Evolutionary conservation across 768 basidiomycete species (phyloP).

Genomic region (Ramaria sp.): DNA sequence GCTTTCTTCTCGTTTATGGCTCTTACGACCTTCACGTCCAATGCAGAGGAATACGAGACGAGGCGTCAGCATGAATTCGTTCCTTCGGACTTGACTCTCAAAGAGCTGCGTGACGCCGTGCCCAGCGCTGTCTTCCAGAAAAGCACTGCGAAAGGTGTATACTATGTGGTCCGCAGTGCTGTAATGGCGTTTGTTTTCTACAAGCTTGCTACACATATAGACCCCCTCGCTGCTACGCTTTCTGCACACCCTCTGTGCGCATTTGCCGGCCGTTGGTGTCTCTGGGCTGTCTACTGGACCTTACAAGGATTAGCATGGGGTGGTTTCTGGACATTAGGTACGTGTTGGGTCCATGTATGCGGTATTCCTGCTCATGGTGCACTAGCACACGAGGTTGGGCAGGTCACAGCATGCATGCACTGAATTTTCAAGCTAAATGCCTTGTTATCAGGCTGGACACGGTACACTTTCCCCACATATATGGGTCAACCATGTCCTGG

Average conservation of each 20-base stretch:
- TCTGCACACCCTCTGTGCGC: not conserved
- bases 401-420: not conserved
- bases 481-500: slow-evolving; percentile 19
- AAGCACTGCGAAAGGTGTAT: slow-evolving; percentile 27
- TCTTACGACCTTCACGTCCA: not conserved
- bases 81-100: slow-evolving; percentile 38
- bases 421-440: not conserved
- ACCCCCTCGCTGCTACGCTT: slow-evolving; percentile 8
- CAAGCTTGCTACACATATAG: slow-evolving; percentile 32
- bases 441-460: slow-evolving; percentile 18
- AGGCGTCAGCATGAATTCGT: slow-evolving; percentile 19
- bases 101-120: slow-evolving; percentile 44
- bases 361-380: not conserved
- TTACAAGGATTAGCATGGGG: slow-evolving; percentile 40
- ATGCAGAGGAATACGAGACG: not conserved
- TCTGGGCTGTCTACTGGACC: slow-evolving; percentile 42
- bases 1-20: not conserved
- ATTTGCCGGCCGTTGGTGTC: slow-evolving; percentile 17
- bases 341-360: not conserved
- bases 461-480: slow-evolving; percentile 16
- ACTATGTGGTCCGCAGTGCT: slow-evolving; percentile 36
- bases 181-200: slow-evolving; percentile 31
- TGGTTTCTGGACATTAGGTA: slow-evolving; percentile 44
- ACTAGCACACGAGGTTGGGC: not conserved
- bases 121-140: slow-evolving; percentile 41